A percentile compares a stretch with the other conserved stretches of the same genome.
These are phyloP conservation scores for Lachancea dasiensis DNA, from an alignment of 805 yeast species.

Conservation along the genomic window DNA sequence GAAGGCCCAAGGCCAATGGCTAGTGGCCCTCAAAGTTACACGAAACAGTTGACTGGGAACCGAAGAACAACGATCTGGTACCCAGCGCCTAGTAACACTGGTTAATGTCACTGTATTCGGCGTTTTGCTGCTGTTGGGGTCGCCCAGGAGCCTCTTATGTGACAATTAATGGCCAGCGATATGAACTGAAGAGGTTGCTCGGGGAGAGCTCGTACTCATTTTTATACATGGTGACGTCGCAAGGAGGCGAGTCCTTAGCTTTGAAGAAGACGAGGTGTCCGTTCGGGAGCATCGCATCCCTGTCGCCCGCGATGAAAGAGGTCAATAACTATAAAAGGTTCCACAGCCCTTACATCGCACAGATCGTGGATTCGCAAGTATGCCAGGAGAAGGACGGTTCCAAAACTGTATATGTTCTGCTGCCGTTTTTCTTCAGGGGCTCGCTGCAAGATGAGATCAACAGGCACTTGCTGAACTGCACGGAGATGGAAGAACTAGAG, in stretches of 20 bases:
- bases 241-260: conserved; percentile 52
- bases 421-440: conserved; percentile 71
- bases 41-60: too few species aligned
- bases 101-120: not conserved
- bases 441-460: conserved; percentile 80
- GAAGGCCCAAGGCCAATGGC: too few species aligned
- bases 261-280: conserved; percentile 85
- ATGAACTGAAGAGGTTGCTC: conserved; percentile 59
- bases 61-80: too few species aligned
- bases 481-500: conserved; percentile 53
- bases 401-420: conserved; percentile 65
- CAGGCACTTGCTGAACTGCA: conserved; percentile 49
- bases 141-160: conserved; percentile 46
- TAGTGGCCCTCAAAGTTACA: too few species aligned
- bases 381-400: conserved; percentile 75
- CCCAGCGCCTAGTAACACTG: too few species aligned
- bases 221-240: conserved; percentile 66
- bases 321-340: conserved; percentile 70
- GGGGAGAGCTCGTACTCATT: conserved; percentile 91
- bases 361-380: conserved; percentile 63
- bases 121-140: conserved; percentile 24
- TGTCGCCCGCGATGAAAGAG: conserved; percentile 70
- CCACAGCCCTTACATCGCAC: conserved; percentile 58
- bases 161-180: conserved; percentile 52
- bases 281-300: conserved; percentile 66